Conservation (phyloP, 306 rosid species). For the Quercus mongolica region DNA sequence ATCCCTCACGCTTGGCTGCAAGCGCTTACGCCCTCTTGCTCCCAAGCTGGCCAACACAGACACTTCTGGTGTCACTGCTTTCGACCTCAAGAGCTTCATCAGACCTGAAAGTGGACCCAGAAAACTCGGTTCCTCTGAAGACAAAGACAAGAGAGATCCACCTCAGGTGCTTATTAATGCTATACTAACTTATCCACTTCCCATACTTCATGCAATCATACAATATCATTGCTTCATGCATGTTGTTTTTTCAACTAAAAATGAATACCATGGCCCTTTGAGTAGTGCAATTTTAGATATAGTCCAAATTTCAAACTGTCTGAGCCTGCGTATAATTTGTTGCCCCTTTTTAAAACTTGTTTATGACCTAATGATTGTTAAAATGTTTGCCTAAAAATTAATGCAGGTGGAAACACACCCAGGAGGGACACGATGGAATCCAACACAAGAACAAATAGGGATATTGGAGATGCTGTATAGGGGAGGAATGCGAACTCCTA, state of each 20-base stretch:
- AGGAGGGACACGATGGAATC: constrained; percentile 97
- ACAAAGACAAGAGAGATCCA: constrained; percentile 39
- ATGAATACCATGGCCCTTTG: not conserved
- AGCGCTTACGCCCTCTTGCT: constrained; percentile 89
- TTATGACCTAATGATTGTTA: not conserved
- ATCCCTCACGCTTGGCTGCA: constrained; percentile 77
- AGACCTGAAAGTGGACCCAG: constrained; percentile 63
- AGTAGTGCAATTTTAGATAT: not conserved
- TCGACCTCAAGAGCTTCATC: constrained; percentile 87
- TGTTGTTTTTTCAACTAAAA: not conserved
- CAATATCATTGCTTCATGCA: not conserved
- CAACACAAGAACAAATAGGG: constrained; percentile 94
- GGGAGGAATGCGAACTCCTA: constrained; percentile 92
- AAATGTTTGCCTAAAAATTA: not conserved
- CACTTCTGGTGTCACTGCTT: constrained; percentile 27
- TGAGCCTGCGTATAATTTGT: too few relatives aligned
- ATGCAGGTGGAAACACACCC: constrained; percentile 70
- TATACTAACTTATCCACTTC: not conserved
- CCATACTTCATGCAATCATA: not conserved
- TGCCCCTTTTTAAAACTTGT: too few relatives aligned
- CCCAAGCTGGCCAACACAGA: constrained; percentile 52
- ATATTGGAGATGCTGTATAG: constrained; percentile 85
- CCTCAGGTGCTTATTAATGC: constrained; percentile 31
- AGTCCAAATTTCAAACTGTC: not conserved
- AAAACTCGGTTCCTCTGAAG: constrained; percentile 35